A percentile compares a stretch with the other conserved stretches of the same genome.
Evolutionary conservation across 192 early-diverging fungal genomes (phyloP).

Genomic region (Endogone sp.): DNA sequence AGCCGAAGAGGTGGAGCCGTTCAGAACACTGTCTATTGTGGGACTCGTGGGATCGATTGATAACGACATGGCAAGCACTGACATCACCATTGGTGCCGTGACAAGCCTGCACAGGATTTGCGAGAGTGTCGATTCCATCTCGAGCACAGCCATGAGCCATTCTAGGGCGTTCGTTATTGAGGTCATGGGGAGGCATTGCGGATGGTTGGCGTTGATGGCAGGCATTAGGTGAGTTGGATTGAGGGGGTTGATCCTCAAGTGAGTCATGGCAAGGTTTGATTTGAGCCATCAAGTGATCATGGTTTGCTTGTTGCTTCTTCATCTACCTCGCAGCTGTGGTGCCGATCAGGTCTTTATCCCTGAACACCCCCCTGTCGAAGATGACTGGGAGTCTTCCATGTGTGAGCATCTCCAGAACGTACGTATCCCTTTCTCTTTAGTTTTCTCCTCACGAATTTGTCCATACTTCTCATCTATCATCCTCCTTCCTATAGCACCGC

Average conservation of each 20-base stretch:
- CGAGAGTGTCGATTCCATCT: constrained; percentile 90
- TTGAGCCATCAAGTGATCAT: neutral
- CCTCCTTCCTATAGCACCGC: constrained; percentile 47
- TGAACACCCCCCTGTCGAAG: constrained; percentile 82
- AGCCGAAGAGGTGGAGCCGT: constrained; percentile 49
- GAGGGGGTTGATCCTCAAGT: neutral
- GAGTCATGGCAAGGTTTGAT: neutral
- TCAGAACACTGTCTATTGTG: constrained; percentile 83
- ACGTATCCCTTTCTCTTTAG: constrained; percentile 10
- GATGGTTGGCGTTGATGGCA: constrained; percentile 89
- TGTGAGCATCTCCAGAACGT: constrained; percentile 66
- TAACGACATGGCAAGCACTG: constrained; percentile 86
- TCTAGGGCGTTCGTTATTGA: constrained; percentile 97
- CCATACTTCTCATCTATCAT: neutral
- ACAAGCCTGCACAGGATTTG: constrained; percentile 94
- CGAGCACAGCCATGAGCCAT: constrained; percentile 90
- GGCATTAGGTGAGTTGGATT: constrained; percentile 56
- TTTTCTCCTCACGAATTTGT: neutral
- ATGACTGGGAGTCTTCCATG: constrained; percentile 89
- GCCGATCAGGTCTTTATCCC: constrained; percentile 97
- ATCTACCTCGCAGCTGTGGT: constrained; percentile 52
- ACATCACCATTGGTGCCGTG: constrained; percentile 95
- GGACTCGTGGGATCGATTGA: constrained; percentile 97
- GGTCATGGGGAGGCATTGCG: constrained; percentile 98
- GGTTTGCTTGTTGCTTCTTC: neutral